Conservation (phyloP, 257 asterid species). For the Fraxinus excelsior region DNA sequence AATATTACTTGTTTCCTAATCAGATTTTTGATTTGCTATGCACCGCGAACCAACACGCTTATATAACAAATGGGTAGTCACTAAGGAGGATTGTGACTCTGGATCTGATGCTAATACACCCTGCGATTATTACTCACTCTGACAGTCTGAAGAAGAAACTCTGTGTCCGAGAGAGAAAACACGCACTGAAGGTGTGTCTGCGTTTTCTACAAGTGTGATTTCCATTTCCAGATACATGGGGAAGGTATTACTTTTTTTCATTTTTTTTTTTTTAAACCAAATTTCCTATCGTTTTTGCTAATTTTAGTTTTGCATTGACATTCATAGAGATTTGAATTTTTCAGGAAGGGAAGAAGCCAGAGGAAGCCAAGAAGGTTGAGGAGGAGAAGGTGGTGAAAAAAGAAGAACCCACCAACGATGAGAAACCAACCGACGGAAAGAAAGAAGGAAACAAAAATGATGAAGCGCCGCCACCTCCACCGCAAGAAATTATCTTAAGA, state of each 20-base stretch:
- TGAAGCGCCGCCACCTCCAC: slow-evolving; percentile 50
- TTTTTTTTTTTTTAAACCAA: neutral
- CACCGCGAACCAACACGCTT: too few species aligned
- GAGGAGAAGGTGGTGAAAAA: slow-evolving; percentile 41
- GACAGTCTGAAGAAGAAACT: too few species aligned
- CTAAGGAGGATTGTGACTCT: too few species aligned
- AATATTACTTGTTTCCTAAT: too few species aligned
- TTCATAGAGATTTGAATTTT: neutral
- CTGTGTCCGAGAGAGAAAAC: neutral
- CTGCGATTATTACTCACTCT: too few species aligned
- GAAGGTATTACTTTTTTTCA: slow-evolving; percentile 29
- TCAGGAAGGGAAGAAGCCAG: slow-evolving; percentile 50
- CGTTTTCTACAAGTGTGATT: neutral
- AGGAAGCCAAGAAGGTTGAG: slow-evolving; percentile 31
- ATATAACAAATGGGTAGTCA: too few species aligned
- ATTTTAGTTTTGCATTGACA: neutral
- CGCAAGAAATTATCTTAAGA: slow-evolving; percentile 70
- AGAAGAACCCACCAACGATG: slow-evolving; percentile 37
- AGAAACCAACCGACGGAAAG: slow-evolving; percentile 36
- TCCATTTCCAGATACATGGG: slow-evolving; percentile 34
- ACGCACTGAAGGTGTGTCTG: slow-evolving; percentile 25
- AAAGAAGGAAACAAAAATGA: slow-evolving; percentile 42
- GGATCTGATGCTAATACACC: too few species aligned
- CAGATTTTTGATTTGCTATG: too few species aligned
- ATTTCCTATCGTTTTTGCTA: neutral